Evolutionary conservation across 306 rosid species (phyloP).

Genomic region (Fragaria iinumae): DNA sequence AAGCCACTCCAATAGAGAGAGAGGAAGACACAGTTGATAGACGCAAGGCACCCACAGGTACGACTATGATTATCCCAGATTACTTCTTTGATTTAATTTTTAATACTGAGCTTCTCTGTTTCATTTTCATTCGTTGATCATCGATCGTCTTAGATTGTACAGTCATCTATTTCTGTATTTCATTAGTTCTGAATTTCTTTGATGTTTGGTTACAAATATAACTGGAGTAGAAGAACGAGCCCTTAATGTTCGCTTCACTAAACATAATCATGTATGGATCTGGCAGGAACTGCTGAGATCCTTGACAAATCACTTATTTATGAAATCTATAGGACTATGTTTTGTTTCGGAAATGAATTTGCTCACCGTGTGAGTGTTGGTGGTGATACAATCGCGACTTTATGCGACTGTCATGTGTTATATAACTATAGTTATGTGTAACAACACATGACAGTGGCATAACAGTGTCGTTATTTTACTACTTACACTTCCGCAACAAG

Average conservation of each 20-base stretch:
- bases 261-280: background rate
- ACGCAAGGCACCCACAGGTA: background rate
- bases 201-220: too few species aligned
- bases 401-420: background rate
- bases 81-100: background rate
- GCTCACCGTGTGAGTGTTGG: background rate
- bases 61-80: background rate
- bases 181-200: too few species aligned
- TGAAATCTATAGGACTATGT: background rate
- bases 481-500: background rate
- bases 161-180: too few species aligned
- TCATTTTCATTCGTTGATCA: background rate
- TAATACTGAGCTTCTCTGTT: background rate
- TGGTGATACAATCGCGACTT: background rate
- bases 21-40: background rate
- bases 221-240: too few species aligned
- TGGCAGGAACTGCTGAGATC: background rate
- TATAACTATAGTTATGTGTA: background rate
- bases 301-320: background rate
- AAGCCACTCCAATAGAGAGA: background rate
- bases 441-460: background rate
- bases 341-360: too few species aligned
- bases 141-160: background rate
- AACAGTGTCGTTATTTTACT: too few species aligned
- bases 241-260: background rate